Percentiles rank a stretch among this genome's conserved stretches.
Conservation (phyloP, 2,329 filamentous ascomycete species). For the Leptosphaerulina australis region DNA sequence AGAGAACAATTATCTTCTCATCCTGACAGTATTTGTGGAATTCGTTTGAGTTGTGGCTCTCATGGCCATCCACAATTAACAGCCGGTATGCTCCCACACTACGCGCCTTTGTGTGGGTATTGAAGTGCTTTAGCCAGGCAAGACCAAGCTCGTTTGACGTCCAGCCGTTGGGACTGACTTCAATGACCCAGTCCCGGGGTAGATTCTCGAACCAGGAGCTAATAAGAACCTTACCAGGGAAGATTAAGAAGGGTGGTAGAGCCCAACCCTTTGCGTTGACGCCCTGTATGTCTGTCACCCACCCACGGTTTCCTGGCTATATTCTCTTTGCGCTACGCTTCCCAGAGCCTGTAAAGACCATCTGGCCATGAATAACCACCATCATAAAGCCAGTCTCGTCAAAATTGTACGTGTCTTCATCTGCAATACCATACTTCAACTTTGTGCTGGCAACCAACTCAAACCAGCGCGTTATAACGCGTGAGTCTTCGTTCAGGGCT, state of each 20-base stretch:
- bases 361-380: not conserved
- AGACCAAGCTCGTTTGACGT: conserved; percentile 42
- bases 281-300: conserved; percentile 16
- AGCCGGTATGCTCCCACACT: not conserved
- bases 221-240: conserved; percentile 7
- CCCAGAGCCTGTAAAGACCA: no score
- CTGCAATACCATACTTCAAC: not conserved
- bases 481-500: not conserved
- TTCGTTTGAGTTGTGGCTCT: conserved; percentile 26
- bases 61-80: conserved; percentile 38
- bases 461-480: not conserved
- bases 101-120: not conserved
- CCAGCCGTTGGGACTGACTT: no score
- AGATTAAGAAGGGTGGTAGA: conserved; percentile 14
- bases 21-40: not conserved
- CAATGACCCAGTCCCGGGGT: conserved; percentile 36
- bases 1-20: conserved; percentile 6
- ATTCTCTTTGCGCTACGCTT: not conserved
- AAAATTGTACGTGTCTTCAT: not conserved
- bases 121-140: not conserved
- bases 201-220: conserved; percentile 19
- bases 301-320: conserved; percentile 17
- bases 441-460: not conserved
- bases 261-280: no score
- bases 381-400: not conserved